These are phyloP conservation scores for Domatiomyces catenatus DNA, from an alignment of 2,329 filamentous ascomycete genomes.

Conservation along the genomic window DNA sequence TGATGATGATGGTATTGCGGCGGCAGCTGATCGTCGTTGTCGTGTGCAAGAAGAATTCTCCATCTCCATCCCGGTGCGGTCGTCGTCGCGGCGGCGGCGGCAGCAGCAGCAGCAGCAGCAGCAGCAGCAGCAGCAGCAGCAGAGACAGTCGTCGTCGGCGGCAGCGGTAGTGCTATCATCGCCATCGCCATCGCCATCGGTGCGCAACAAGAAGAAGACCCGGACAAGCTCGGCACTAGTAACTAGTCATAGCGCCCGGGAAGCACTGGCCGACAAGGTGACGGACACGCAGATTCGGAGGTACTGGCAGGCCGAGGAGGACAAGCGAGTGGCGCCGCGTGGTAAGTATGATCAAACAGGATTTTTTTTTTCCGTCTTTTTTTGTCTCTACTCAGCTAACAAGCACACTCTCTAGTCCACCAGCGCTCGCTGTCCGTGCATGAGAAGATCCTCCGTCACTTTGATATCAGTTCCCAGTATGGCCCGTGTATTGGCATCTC, in stretches of 20 bases:
- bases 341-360: constrained; percentile 21
- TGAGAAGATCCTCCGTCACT: constrained; percentile 82
- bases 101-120: constrained; percentile 8
- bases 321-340: constrained; percentile 48
- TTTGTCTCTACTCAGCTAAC: constrained; percentile 15
- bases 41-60: constrained; percentile 2
- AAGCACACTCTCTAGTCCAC: constrained; percentile 43
- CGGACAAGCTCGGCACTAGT: constrained; percentile 17
- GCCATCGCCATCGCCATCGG: too few species aligned
- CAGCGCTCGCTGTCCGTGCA: constrained; percentile 54
- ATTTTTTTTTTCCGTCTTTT: neutral
- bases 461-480: constrained; percentile 81
- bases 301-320: constrained; percentile 66
- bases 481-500: constrained; percentile 80
- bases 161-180: too few species aligned
- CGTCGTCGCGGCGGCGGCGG: constrained; percentile 18
- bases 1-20: too few species aligned
- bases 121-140: constrained; percentile 1
- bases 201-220: constrained; percentile 6
- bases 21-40: neutral
- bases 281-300: constrained; percentile 52
- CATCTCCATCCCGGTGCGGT: neutral
- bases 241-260: constrained; percentile 19
- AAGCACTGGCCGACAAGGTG: constrained; percentile 43
- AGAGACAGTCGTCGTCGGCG: too few species aligned